These are phyloP conservation scores for Gastrolobium villosum DNA, from an alignment of 306 rosid genomes.

Conservation along the genomic window DNA sequence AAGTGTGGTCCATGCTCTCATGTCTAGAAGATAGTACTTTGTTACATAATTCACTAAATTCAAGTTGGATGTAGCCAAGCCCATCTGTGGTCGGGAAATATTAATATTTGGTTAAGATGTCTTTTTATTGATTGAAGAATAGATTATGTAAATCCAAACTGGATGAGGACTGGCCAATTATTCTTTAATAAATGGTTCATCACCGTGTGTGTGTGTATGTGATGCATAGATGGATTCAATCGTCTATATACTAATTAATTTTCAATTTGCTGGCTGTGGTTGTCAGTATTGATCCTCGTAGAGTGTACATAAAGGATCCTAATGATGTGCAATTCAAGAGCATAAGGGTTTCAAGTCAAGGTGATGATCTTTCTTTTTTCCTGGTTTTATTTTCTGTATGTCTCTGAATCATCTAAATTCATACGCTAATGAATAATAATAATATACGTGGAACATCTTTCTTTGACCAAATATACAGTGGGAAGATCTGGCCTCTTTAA, in stretches of 20 bases:
- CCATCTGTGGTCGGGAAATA: too few species aligned
- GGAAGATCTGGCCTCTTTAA: not conserved
- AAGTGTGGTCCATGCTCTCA: not conserved
- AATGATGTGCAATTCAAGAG: conserved; percentile 81
- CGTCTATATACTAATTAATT: conserved; percentile 17
- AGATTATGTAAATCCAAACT: not conserved
- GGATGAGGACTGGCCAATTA: not conserved
- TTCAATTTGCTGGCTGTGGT: conserved; percentile 84
- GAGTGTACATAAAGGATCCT: conserved; percentile 78
- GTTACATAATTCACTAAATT: not conserved
- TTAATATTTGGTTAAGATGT: not conserved
- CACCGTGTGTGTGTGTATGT: conserved; percentile 1
- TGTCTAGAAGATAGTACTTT: not conserved
- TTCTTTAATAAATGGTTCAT: too few species aligned
- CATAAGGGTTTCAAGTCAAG: conserved; percentile 65
- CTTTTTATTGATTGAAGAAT: conserved; percentile 1
- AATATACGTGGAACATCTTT: conserved; percentile 19
- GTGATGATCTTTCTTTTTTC: conserved; percentile 50
- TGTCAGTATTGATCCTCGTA: conserved; percentile 94
- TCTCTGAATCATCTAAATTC: conserved; percentile 3
- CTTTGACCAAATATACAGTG: not conserved
- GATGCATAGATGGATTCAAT: conserved; percentile 25
- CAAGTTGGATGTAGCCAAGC: too few species aligned
- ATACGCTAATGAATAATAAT: conserved; percentile 13
- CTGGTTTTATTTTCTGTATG: conserved; percentile 8